Evolutionary conservation across 2,329 filamentous ascomycete species (phyloP).

Genomic region (Phyllosticta citrichinensis): DNA sequence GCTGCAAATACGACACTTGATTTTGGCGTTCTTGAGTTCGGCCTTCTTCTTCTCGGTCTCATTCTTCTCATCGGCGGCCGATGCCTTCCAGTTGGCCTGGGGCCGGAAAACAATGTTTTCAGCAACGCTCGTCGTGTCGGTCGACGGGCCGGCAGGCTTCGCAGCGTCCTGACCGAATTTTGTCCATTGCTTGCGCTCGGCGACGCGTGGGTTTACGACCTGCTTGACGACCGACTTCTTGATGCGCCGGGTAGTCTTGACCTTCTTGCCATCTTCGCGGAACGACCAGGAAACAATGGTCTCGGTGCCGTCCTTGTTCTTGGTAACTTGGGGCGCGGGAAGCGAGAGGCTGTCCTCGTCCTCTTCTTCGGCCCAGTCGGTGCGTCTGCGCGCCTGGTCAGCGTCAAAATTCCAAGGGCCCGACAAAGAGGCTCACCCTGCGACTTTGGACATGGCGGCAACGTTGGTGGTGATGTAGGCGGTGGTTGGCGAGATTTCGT

Average conservation of each 20-base stretch:
- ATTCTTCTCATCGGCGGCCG: conserved; percentile 59
- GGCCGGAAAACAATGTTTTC: conserved; percentile 98
- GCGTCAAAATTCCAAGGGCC: neutral
- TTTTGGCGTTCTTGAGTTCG: conserved; percentile 92
- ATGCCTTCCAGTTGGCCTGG: conserved; percentile 85
- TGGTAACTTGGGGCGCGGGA: conserved; percentile 76
- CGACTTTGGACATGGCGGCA: conserved; percentile 26
- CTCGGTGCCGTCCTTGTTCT: conserved; percentile 97
- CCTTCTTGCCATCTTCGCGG: conserved; percentile 89
- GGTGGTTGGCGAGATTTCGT: conserved; percentile 5
- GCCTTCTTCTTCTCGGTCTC: conserved; percentile 62
- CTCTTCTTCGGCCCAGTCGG: conserved; percentile 87
- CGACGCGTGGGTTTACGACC: conserved; percentile 91
- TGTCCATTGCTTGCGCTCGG: conserved; percentile 82
- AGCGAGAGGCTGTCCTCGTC: conserved; percentile 80
- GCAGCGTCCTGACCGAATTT: conserved; percentile 91
- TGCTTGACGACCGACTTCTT: conserved; percentile 86
- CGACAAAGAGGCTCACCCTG: conserved; percentile 20
- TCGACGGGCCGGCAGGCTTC: conserved; percentile 69
- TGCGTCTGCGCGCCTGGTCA: conserved; percentile 34
- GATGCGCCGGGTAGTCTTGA: conserved; percentile 94
- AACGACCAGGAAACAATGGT: conserved; percentile 83
- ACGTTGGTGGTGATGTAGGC: neutral
- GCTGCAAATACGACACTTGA: conserved; percentile 98
- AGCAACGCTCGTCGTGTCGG: conserved; percentile 84